Base-by-base conservation (phyloP, 495 filamentous ascomycete species). In the Penicillium pancosmium region DNA sequence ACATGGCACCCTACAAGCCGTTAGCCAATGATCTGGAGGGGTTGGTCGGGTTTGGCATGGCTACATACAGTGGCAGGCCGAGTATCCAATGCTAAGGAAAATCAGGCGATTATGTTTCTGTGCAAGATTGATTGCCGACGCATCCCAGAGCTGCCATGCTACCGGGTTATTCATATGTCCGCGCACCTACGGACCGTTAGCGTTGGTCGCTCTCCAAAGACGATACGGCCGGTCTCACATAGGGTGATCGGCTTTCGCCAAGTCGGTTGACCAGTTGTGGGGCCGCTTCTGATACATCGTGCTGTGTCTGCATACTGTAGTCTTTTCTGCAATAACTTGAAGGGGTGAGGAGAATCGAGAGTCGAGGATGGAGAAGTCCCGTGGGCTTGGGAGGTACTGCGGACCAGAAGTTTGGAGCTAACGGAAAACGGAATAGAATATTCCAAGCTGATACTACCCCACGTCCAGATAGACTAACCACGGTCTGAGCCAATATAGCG, bases 51-150 rank as follows among this genome's bases (percentile, higher is more conserved):
- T n/a, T 11, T 13, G n/a, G 41, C 10, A 8, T 7, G 46, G 19
- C 21, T 7, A 72, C 88, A 65, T 74, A 94, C 92, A 94, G 73
- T 98, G 95, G 76, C 94, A 97, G 34, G 94, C 92, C 2, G 90
- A 88, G 75, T 97, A 98, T 23, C 94, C 94, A 68, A 98, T 96
- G 70, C 93, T 96, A 55, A 98, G 81, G 70, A 97, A 98, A 35
- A 98, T 84, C 54, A 96, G 80, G 59, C 88, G 88, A 69, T 98
- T 94, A 64, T 90, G 80, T 56, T 81, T 84, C 72, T 84, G 86
- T 10, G 95, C 94, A 52, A 92, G 81, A 52, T 76, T 80, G 54
- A 98, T 81, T 31, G 92, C 82, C 67, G 91, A 87, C 19, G 86
- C 80, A 63, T 87, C 86, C 86, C 96, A 93, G 48, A 90, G 79